Evolutionary conservation across 352 stramenopile species (phyloP), one percentile per base, ranked within the genome.

Genomic region (Phytopythium mirpurense): DNA sequence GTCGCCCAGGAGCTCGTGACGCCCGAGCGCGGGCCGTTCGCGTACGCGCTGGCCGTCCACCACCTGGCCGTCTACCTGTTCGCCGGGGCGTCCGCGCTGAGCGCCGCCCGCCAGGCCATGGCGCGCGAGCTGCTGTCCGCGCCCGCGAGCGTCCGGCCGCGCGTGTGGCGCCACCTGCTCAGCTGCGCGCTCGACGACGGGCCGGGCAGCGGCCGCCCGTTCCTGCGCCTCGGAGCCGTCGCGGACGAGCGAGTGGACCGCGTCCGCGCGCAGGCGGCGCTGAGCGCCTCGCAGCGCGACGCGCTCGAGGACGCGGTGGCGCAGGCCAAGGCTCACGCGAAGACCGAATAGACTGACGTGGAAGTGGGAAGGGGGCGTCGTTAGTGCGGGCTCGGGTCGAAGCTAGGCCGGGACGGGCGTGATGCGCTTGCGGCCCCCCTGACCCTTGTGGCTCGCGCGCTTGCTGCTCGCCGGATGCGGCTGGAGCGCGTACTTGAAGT

Each of bases 401-500:
- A 5, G 23, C 32, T 56, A 27, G 18, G 74, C 43, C 24, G 59
- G 19, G 21, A 59, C 64, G 0, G 67, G 70, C 21, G 53, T 64
- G 21, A 80, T 77, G 52, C 70, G 57, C 48, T 74, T 77, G 23
- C 53, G 71, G 48, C 29, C 29, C n/a, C n/a, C n/a, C n/a, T n/a
- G n/a, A n/a, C n/a, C n/a, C n/a, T n/a, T n/a, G n/a, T 50, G 49
- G 26, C n/a, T n/a, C 36, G 36, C 8, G 19, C 34, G 2, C n/a
- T 35, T 54, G 50, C 31, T 12, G 7, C 10, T 27, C 31, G 9
- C 29, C 29, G 29, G 5, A 32, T 32, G 5, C 27, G 3, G 23
- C 18, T 44, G 16, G 19, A 67, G 72, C 0, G 63, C 47, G 56
- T 89, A 88, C 57, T 89, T 88, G 49, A 87, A 86, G 56, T 91